Base-by-base conservation (phyloP, 768 basidiomycete genomes). In the Cubamyces sp. region DNA sequence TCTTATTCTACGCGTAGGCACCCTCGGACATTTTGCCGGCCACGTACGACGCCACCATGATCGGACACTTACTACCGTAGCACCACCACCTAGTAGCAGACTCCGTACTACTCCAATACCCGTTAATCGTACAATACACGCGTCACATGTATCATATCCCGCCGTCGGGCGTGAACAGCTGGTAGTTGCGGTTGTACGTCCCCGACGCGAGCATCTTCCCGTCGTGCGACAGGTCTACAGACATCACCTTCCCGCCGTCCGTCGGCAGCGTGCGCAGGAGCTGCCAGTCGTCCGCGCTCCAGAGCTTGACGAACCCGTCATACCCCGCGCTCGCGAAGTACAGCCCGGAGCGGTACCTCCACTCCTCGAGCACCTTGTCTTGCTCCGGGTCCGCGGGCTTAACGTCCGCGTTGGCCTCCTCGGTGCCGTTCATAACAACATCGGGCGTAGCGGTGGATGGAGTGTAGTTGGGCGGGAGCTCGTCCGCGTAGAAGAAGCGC, bases 231-330 rank as follows among this genome's bases (percentile, higher is more conserved):
- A 98, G 81, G 73, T 99, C 97, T 11, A 98, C 95, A 7, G 92
- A 93, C 97, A 98, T 99, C 62, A 98, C 96, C 75, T 98, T 98
- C n/a, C 96, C 94, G 26, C 91, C 89, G 71, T 98, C 96, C 21
- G 94, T 96, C 54, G 94, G 87, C 60, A 99, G 80, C 46, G 91
- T 91, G 64, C 88, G 84, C 54, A 97, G 81, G 46, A 96, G 78
- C 69, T 94, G 94, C 97, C 97, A 99, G 70, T 99, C 97, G 72
- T 98, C 97, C 49, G 96, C 92, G 70, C 90, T 92, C 97, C 97
- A 99, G 57, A 99, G 70, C 74, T 97, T 95, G 71, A 99, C 92
- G 60, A 90, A 85, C 5, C 94, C 94, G 71, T 99, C 97, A 73
- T 98, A 98, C 3, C 97, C 96, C 3, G 92, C 81, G 66, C 92